Base-by-base conservation (phyloP, 2,329 filamentous ascomycete species). In the Cladosporium cucumerinum region DNA sequence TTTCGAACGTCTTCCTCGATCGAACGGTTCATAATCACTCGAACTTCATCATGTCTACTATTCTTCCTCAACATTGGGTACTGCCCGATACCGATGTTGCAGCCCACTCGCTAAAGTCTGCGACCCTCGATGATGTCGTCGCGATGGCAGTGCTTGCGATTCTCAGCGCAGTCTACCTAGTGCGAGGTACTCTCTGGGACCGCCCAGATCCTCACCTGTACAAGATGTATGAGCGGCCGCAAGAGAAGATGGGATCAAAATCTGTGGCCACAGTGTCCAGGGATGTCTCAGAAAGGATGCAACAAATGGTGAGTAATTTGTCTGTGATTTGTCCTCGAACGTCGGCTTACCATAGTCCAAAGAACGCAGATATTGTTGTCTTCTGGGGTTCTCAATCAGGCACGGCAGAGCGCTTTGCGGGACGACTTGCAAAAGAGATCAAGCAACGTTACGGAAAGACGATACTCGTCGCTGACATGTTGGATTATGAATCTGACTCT, bases 341-440 rank as follows among this genome's bases (percentile, higher is more conserved):
- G n/a, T 6, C 18, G 3, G 26, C 51, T 54, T 28, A 54, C 28
- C 11, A 21, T 18, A 23, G 3, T 6, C 18, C 3, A 21, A 54
- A 59, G 59, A 48, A 60, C 23, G 69, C 57, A 66, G 74, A 69
- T 60, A 74, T 72, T 46, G 78, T 82, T 25, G 75, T 82, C 39
- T 81, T 83, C 72, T 83, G 78, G 78, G 80, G 80, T n/a, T 82
- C 80, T 1, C 81, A 82, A 66, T 81, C 80, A 4, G 80, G 81
- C 10, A 82, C 80, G 0, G 79, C 80, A 0, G 80, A 82, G 66
- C 74, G 75, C 11, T 76, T 82, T 59, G 80, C 80, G 8, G 75
- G 76, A 58, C 74, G 75, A 5, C 70, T 82, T 0, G 75, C 75
- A 4, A 74, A 77, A 55, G 81, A 83, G 57, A 75, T 75, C 52